Base-by-base conservation (phyloP, 2,329 filamentous ascomycete genomes). In the Aspergillus vadensis region DNA sequence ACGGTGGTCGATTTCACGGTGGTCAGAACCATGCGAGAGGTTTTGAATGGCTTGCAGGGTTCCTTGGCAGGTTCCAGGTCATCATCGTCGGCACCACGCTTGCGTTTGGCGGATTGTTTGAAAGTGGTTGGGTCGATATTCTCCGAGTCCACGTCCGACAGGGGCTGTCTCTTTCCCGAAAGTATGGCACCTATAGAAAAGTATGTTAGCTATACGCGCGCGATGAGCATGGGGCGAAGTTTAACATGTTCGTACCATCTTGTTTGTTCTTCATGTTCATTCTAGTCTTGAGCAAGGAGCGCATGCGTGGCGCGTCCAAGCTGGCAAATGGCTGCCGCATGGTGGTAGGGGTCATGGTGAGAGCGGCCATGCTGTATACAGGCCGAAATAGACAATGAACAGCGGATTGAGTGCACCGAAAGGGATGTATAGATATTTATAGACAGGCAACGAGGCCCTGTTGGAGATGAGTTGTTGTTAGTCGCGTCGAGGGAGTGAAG, bases 91-190 rank as follows among this genome's bases (percentile, higher is more conserved):
- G 67, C 58, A 36, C 66, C 62, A 58, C 77, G 74, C 67, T 78
- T 79, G 43, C 77, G 76, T 67, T 81, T 81, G 49, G 77, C 76
- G 5, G 84, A 79, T 36, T 81, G 82, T 63, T 77, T 80, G 69
- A 81, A 77, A 58, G 78, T 71, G 36, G 73, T 72, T 7, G 86
- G 86, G 61, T 87, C 85, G 60, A 86, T 76, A 67, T 88, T 88
- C 73, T 88, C 86, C 53, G 80, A 72, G 69, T 87, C 84, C 2
- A 66, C 64, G 44, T 72, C 69, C n/a, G 51, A 48, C 44, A 68
- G 54, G 17, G 63, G 56, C 15, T 60, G 60, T 44, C 60, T 60
- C 53, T 69, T 69, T 52, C 56, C 49, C 15, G 62, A 57, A 14
- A 66, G 25, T 0, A 66, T 53, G 39, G 59, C 57, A 50, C 64